phyloP scores from a whole-genome alignment of 2,329 filamentous ascomycete genomes.

The Claviceps arundinis region DNA sequence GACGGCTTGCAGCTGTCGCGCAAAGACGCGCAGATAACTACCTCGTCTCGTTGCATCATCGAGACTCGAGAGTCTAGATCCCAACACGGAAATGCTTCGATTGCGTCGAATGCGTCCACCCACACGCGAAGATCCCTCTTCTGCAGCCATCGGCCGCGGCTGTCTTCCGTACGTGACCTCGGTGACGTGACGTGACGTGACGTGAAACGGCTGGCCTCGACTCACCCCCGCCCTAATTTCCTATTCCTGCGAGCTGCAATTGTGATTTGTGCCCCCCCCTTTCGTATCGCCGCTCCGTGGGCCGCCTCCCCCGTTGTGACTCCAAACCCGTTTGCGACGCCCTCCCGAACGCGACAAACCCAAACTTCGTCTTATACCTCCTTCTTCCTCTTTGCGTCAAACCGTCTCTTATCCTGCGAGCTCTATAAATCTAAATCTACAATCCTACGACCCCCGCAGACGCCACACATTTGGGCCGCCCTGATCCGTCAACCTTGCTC shows the following conservation, averaged over 20 bases:
- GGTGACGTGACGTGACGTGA: slow-evolving; percentile 1
- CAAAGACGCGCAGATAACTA: not conserved
- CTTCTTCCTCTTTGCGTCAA: not conserved
- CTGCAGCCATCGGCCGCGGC: too few species aligned
- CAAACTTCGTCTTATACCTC: too few species aligned
- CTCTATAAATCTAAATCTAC: too few species aligned
- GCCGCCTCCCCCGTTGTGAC: not conserved
- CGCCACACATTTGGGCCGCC: too few species aligned
- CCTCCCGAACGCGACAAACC: not conserved
- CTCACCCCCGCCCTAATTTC: not conserved
- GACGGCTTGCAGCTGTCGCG: not conserved
- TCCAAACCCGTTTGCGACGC: not conserved
- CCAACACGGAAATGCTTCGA: too few species aligned
- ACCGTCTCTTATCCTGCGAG: not conserved
- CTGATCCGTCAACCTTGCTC: too few species aligned
- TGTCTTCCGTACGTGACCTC: not conserved
- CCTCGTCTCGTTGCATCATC: not conserved
- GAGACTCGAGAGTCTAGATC: too few species aligned
- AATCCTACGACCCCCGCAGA: not conserved
- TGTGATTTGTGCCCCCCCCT: not conserved
- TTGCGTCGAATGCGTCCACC: too few species aligned
- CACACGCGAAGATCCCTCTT: too few species aligned
- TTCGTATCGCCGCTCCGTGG: not conserved
- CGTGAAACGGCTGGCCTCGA: not conserved
- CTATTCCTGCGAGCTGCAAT: not conserved